Evolutionary conservation across 768 basidiomycete genomes (phyloP).

Genomic region (Naematelia aurantialba): DNA sequence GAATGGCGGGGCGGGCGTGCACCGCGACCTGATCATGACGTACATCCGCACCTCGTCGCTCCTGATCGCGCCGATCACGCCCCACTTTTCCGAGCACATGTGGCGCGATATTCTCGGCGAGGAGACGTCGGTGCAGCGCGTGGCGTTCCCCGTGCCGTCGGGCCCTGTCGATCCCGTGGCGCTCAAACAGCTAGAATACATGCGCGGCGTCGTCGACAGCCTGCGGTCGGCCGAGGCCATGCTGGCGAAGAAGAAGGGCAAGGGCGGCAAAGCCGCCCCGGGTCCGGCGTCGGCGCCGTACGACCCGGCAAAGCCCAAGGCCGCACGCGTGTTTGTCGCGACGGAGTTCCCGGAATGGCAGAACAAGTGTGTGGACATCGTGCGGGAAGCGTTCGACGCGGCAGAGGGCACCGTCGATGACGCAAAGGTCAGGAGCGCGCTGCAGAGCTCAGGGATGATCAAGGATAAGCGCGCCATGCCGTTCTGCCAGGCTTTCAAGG

Average conservation of each 20-base stretch:
- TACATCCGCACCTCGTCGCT: conserved; percentile 81
- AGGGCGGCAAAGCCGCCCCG: conserved; percentile 60
- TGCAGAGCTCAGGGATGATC: conserved; percentile 71
- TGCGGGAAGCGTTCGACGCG: conserved; percentile 65
- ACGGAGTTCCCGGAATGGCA: conserved; percentile 93
- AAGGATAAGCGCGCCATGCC: conserved; percentile 98
- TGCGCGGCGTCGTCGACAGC: conserved; percentile 83
- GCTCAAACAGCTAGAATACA: conserved; percentile 74
- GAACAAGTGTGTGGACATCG: conserved; percentile 68
- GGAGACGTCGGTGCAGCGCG: conserved; percentile 71
- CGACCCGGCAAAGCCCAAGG: conserved; percentile 74
- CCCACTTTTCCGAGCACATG: conserved; percentile 90
- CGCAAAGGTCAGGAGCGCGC: conserved; percentile 63
- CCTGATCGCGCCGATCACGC: conserved; percentile 78
- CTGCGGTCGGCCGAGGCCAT: conserved; percentile 82
- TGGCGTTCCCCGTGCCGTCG: conserved; percentile 72
- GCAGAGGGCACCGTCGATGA: conserved; percentile 66
- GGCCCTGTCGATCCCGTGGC: conserved; percentile 61
- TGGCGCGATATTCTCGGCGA: conserved; percentile 73
- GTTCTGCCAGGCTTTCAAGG: conserved; percentile 90
- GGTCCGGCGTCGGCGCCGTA: conserved; percentile 54
- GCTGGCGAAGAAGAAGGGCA: conserved; percentile 69
- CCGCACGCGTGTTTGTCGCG: conserved; percentile 84
- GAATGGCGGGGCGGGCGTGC: conserved; percentile 67
- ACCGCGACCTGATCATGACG: conserved; percentile 74